These are phyloP conservation scores for Haplographium delicatum DNA, from an alignment of 495 filamentous ascomycete genomes.

Conservation along the genomic window DNA sequence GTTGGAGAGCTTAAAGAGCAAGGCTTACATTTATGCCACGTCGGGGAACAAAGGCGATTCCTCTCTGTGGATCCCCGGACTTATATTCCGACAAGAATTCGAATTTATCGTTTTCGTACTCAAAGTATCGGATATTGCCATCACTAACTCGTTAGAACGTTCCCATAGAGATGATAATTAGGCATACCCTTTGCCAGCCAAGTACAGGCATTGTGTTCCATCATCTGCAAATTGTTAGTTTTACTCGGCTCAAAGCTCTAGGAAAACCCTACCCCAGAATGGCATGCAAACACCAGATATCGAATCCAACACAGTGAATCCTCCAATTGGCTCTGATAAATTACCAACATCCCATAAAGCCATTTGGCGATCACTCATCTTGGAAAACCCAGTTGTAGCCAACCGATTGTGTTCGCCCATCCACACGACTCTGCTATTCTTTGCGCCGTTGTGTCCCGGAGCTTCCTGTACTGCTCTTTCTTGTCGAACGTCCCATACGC, in stretches of 20 bases:
- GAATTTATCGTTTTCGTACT: constrained; percentile 96
- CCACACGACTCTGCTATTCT: constrained; percentile 95
- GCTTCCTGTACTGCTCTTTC: constrained; percentile 82
- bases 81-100: constrained; percentile 95
- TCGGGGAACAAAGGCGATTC: constrained; percentile 91
- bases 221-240: constrained; percentile 55
- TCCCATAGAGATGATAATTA: not conserved
- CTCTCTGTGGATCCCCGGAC: constrained; percentile 87
- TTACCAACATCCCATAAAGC: constrained; percentile 90
- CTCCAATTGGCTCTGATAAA: constrained; percentile 74
- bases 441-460: constrained; percentile 82
- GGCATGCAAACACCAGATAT: constrained; percentile 99
- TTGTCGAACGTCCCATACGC: constrained; percentile 95
- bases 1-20: not conserved
- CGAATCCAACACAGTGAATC: constrained; percentile 81
- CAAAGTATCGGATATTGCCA: constrained; percentile 97
- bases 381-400: constrained; percentile 93
- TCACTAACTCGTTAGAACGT: constrained; percentile 53
- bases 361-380: constrained; percentile 95
- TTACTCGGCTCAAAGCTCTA: not conserved
- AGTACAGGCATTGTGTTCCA: constrained; percentile 83
- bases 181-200: constrained; percentile 91
- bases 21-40: constrained; percentile 76
- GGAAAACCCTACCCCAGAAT: constrained; percentile 70
- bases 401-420: constrained; percentile 92